Evolutionary conservation across 169 alveolate species (phyloP), one percentile per base, ranked within the genome.

Genomic region (Plasmodium chabaudi): DNA sequence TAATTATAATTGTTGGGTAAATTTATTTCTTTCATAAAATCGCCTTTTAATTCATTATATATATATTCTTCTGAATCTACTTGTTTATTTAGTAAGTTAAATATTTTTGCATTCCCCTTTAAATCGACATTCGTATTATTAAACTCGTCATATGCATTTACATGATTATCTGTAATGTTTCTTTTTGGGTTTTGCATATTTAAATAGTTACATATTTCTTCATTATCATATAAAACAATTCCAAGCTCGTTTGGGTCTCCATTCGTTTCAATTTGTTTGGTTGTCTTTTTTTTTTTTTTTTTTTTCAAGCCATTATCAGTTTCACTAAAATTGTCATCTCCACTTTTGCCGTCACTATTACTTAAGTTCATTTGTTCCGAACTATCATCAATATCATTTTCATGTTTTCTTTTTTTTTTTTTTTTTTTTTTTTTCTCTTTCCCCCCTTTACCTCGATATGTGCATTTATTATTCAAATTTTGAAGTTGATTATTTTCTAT

Each of bases 21-120:
- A 47, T 82, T 82, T 44, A 82, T 82, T 82, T 82, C 84, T 19
- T 82, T 82, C 90, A 82, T 82, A 60, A 82, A 82, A 71, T 82
- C 90, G 1, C 61, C 49, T 15, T 82, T 82, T 44, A 82, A 34
- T 82, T 82, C 90, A 23, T 82, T 82, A 61, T 82, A 82, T 5
- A 82, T 82, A 23, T 82, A 82, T 12, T 82, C 90, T 12, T 82
- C 73, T 21, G 90, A 67, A 19, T 59, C 63, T 5, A 82, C 72
- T 25, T 49, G 42, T 6, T 82, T 82, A 60, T 82, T 82, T 47
- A 82, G 27, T 61, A 82, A 34, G 34, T 68, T 70, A 23, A 82
- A 82, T 21, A 82, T 82, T 68, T 68, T 67, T 9, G 72, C 72
- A 44, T 82, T 69, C n/a, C 46, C 69, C 2, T 13, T 34, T 23